A percentile compares a stretch with the other conserved stretches of the same genome.
These are phyloP conservation scores for Coleophoma crateriformis DNA, from an alignment of 2,329 filamentous ascomycete species.

Conservation along the genomic window DNA sequence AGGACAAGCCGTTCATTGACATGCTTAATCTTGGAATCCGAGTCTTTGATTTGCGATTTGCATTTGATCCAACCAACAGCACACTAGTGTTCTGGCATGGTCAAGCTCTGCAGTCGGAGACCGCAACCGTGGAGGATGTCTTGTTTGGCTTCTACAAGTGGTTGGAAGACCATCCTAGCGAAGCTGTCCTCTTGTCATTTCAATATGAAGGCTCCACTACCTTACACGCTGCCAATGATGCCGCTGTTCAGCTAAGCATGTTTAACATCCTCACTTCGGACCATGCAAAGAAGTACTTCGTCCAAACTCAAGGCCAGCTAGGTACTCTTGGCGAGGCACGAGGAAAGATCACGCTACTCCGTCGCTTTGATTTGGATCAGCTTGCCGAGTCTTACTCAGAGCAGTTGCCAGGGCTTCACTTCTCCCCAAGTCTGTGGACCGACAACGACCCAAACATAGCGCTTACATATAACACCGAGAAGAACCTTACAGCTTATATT, in stretches of 20 bases:
- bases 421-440: slow-evolving; percentile 36
- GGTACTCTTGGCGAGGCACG: slow-evolving; percentile 66
- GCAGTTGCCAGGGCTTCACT: slow-evolving; percentile 38
- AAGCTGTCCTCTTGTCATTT: slow-evolving; percentile 40
- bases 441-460: slow-evolving; percentile 35
- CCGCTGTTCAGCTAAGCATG: slow-evolving; percentile 30
- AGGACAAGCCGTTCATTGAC: slow-evolving; percentile 29
- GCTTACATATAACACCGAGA: slow-evolving; percentile 33
- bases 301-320: slow-evolving; percentile 29
- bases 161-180: slow-evolving; percentile 39
- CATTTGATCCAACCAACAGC: slow-evolving; percentile 37
- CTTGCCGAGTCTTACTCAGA: slow-evolving; percentile 28
- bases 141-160: slow-evolving; percentile 42
- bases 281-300: slow-evolving; percentile 33
- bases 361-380: slow-evolving; percentile 64
- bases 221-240: slow-evolving; percentile 27
- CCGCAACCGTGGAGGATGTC: slow-evolving; percentile 36
- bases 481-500: slow-evolving; percentile 36
- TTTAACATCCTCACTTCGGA: slow-evolving; percentile 31
- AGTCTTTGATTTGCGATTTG: slow-evolving; percentile 45
- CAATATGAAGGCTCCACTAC: slow-evolving; percentile 37
- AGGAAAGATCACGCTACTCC: slow-evolving; percentile 79
- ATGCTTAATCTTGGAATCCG: slow-evolving; percentile 41
- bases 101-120: slow-evolving; percentile 36
- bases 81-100: slow-evolving; percentile 43